Evolutionary conservation across 805 yeast genomes (phyloP).

Genomic region (Ascoidea tarda): DNA sequence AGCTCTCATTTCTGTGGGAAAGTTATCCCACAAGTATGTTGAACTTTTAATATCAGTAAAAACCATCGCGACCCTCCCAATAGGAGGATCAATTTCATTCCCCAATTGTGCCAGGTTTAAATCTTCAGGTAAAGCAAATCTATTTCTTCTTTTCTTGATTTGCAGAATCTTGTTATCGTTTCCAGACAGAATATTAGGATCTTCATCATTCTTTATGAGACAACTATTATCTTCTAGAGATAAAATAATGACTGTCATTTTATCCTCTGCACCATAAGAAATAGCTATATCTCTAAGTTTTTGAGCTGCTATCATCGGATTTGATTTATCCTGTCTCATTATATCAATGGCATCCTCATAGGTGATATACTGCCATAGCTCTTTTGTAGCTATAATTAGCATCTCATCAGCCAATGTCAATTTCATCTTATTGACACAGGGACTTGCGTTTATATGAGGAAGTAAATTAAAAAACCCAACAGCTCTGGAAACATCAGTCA

Average conservation of each 20-base stretch:
- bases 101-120: slow-evolving; percentile 33
- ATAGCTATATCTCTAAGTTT: slow-evolving; percentile 86
- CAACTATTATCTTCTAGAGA: slow-evolving; percentile 37
- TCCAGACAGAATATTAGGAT: slow-evolving; percentile 10
- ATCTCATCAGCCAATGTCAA: slow-evolving; percentile 62
- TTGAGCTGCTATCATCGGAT: slow-evolving; percentile 84
- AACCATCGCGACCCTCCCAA: slow-evolving; percentile 86
- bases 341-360: slow-evolving; percentile 82
- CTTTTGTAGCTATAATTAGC: slow-evolving; percentile 68
- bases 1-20: slow-evolving; percentile 86
- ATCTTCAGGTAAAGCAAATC: slow-evolving; percentile 53
- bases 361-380: slow-evolving; percentile 72
- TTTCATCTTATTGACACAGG: slow-evolving; percentile 51
- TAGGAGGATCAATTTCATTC: slow-evolving; percentile 79
- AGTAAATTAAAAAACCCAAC: slow-evolving; percentile 76
- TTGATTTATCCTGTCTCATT: slow-evolving; percentile 62
- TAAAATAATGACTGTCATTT: slow-evolving; percentile 72
- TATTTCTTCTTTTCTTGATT: slow-evolving; percentile 31
- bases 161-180: slow-evolving; percentile 11
- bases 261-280: slow-evolving; percentile 74
- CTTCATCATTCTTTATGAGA: slow-evolving; percentile 16
- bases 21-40: slow-evolving; percentile 82
- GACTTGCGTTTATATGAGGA: slow-evolving; percentile 82
- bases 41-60: slow-evolving; percentile 94
- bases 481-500: slow-evolving; percentile 71